A percentile compares a stretch with the other conserved stretches of the same genome.
Evolutionary conservation across 2,329 filamentous ascomycete species (phyloP).

Genomic region (Fusarium clavum): DNA sequence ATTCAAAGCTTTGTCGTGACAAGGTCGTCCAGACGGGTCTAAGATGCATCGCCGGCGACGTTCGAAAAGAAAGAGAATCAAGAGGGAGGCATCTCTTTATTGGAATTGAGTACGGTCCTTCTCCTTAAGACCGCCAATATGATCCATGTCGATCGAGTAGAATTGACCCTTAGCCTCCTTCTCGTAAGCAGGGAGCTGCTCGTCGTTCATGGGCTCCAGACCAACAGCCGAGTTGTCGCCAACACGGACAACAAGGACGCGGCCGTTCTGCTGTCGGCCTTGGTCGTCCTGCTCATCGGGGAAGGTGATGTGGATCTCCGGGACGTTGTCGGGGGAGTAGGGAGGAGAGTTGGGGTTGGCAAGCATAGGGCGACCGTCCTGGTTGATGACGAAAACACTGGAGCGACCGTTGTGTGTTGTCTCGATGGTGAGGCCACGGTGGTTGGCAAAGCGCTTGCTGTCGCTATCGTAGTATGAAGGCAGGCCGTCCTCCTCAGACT

Average conservation of each 20-base stretch:
- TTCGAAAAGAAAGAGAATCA: conserved; percentile 27
- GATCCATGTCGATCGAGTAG: conserved; percentile 93
- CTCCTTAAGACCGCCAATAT: conserved; percentile 94
- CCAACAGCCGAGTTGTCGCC: conserved; percentile 88
- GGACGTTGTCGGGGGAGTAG: conserved; percentile 82
- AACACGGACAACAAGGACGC: conserved; percentile 91
- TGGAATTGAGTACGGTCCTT: conserved; percentile 69
- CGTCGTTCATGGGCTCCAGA: conserved; percentile 85
- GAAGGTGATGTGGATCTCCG: conserved; percentile 98
- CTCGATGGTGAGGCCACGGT: conserved; percentile 68
- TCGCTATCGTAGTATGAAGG: conserved; percentile 76
- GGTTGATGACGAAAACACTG: conserved; percentile 81
- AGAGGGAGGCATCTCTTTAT: conserved; percentile 44
- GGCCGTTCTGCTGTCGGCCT: conserved; percentile 83
- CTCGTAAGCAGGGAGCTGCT: conserved; percentile 88
- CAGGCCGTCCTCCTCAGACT: conserved; percentile 60
- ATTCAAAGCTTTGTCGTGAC: conserved; percentile 43
- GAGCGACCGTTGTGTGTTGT: conserved; percentile 67
- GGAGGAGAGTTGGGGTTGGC: conserved; percentile 80
- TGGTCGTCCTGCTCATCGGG: conserved; percentile 91
- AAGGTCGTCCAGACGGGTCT: conserved; percentile 45
- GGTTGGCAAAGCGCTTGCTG: conserved; percentile 62
- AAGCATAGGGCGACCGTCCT: conserved; percentile 80
- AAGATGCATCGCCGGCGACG: conserved; percentile 45
- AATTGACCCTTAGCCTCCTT: conserved; percentile 83